Percentiles rank a stretch among this genome's conserved stretches.
Evolutionary conservation across 1,139 yeast species (phyloP).

Genomic region (Pneumocystis sp.): DNA sequence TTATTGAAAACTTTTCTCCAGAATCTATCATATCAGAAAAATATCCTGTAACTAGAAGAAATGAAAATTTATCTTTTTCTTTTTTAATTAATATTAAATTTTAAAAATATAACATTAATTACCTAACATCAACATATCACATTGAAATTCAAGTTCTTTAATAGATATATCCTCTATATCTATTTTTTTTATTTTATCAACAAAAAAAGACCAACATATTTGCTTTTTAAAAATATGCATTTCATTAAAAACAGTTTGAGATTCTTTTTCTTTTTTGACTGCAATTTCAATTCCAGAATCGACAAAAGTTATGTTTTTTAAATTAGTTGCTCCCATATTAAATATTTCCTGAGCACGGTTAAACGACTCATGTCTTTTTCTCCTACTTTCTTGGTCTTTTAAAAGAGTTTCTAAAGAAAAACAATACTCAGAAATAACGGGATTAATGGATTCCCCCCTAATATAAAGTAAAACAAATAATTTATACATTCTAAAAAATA

Average conservation of each 20-base stretch:
- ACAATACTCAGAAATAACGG: not conserved
- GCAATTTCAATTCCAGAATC: not conserved
- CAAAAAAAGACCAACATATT: not conserved
- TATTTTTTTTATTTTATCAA: not conserved
- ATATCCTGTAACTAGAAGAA: not conserved
- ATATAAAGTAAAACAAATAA: not conserved
- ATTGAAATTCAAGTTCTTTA: not conserved
- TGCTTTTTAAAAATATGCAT: not conserved
- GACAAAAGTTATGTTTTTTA: not conserved
- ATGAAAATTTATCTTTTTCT: not conserved
- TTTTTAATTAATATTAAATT: not conserved
- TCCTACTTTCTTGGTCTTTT: not conserved
- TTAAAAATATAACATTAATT: not conserved
- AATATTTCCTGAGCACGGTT: not conserved
- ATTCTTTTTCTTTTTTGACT: not conserved
- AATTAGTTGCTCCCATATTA: not conserved
- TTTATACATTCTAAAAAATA: not conserved
- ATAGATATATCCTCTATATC: not conserved
- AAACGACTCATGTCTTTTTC: not conserved
- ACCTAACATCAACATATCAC: not conserved
- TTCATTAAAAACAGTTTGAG: not conserved
- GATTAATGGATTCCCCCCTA: not conserved
- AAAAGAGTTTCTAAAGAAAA: not conserved
- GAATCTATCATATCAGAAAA: not conserved
- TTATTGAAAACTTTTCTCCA: not conserved